Base-by-base conservation (phyloP, 257 asterid species). In the Lycium barbarum region DNA sequence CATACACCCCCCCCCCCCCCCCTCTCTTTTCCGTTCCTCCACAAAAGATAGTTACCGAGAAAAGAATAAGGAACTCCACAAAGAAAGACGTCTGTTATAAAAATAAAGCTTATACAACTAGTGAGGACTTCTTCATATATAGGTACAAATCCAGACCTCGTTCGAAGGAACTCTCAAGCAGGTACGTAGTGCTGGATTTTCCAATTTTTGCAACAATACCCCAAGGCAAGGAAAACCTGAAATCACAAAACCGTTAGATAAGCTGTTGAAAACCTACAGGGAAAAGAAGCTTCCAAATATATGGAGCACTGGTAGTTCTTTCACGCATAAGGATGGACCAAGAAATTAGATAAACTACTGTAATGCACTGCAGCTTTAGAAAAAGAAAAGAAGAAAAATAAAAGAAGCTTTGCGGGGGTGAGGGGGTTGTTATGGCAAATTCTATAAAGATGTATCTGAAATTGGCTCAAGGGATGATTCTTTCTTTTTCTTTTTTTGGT, bases 211-310 rank as follows among this genome's bases (percentile, higher is more conserved):
- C 91, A 96, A 86, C 90, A 96, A 80, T 57, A 96, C 97, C 59
- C 98, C 99, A 84, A 96, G 97, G 87, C 93, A 91, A 84, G 99
- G 99, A 90, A 96, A 96, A 81, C 99, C 99, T 96, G 94, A 88
- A 67, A 83, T 68, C 61, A 36, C 26, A 53, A 78, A 3, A 53
- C 65, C 33, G 82, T 53, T 78, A 78, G 82, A 53, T 78, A 78
- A 51, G 33, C 65, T 53, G 40, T 51, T 78, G 82, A 78, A 53
- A 51, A 33, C 33, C 49, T 53, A 74, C 61, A 22, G 12, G 40
- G 43, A 35, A 74, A 74, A 74, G 43, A 74, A 49, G 62, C 81
- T 14, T 22, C 3, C 45, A 74, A 51, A 74, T 74, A 49, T 74
- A 78, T 53, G 63, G 65, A 53, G 49, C 65, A 53, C 22, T 53